phyloP scores from a whole-genome alignment of 352 stramenopile genomes.

The Pythium myriotylum region DNA sequence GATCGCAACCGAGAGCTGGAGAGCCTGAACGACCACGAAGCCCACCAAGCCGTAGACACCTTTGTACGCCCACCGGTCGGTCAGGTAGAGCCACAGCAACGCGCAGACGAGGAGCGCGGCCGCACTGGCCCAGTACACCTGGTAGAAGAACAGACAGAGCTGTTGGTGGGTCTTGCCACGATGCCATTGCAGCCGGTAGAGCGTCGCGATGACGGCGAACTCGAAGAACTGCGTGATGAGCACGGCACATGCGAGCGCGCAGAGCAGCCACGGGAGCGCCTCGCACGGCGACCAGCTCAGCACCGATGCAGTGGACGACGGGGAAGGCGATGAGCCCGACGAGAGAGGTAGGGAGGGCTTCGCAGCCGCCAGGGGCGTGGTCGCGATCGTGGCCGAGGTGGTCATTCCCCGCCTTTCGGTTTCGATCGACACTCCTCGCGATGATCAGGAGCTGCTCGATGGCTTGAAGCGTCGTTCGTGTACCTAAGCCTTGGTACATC shows the following conservation, averaged over 20 bases:
- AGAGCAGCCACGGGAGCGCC: constrained; percentile 31
- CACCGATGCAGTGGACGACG: neutral
- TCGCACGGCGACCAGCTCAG: constrained; percentile 24
- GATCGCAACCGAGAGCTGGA: constrained; percentile 58
- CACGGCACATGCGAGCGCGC: constrained; percentile 43
- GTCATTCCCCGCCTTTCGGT: neutral
- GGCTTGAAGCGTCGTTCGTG: constrained; percentile 13
- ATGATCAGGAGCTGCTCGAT: neutral
- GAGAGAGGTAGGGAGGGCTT: neutral
- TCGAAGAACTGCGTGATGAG: constrained; percentile 77
- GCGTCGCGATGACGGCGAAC: constrained; percentile 52
- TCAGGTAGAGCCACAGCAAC: constrained; percentile 63
- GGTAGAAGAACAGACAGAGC: constrained; percentile 61
- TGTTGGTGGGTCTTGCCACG: constrained; percentile 34
- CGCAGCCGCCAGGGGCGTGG: neutral
- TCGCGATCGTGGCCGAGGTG: neutral
- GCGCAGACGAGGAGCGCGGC: constrained; percentile 41
- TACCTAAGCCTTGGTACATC: constrained; percentile 5
- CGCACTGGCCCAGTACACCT: constrained; percentile 60
- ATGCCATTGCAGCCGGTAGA: constrained; percentile 56
- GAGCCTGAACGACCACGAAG: constrained; percentile 50
- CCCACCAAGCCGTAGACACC: constrained; percentile 55
- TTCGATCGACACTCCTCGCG: neutral
- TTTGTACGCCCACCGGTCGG: constrained; percentile 48
- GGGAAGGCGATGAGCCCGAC: neutral